Conservation (phyloP, 164 flowering plant genomes). For the Vitis rotundifolia region DNA sequence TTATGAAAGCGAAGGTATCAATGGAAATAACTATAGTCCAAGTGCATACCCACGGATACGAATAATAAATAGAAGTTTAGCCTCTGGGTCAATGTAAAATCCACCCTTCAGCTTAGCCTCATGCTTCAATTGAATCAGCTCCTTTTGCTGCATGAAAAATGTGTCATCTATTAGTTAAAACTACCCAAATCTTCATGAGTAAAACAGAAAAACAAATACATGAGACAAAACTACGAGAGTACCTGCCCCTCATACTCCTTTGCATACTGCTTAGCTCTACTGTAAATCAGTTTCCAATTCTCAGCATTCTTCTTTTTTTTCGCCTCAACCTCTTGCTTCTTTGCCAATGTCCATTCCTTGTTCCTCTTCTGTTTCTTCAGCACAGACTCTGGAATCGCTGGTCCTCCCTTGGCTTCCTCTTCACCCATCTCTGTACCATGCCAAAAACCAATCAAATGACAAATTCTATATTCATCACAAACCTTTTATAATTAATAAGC, state of each 20-base stretch:
- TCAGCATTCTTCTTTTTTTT: conserved; percentile 46
- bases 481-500: too few species aligned
- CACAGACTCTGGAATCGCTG: conserved; percentile 54
- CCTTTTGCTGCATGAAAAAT: conserved; percentile 36
- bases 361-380: conserved; percentile 58
- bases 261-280: conserved; percentile 47
- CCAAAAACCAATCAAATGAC: too few species aligned
- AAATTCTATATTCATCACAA: too few species aligned
- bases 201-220: not conserved
- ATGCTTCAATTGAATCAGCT: conserved; percentile 49
- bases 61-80: conserved; percentile 58
- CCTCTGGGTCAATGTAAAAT: conserved; percentile 61
- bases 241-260: conserved; percentile 53
- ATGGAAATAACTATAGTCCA: not conserved
- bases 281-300: conserved; percentile 49
- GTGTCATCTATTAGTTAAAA: not conserved
- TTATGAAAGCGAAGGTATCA: not conserved
- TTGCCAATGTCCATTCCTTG: conserved; percentile 57
- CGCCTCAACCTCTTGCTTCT: conserved; percentile 32
- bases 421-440: conserved; percentile 34
- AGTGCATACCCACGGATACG: conserved; percentile 62
- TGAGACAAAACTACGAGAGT: not conserved
- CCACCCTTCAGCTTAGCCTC: conserved; percentile 70
- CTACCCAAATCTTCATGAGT: not conserved
- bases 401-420: conserved; percentile 31